Base-by-base conservation (phyloP, 108 stramenopile species). In the Bacterosira constricta region DNA sequence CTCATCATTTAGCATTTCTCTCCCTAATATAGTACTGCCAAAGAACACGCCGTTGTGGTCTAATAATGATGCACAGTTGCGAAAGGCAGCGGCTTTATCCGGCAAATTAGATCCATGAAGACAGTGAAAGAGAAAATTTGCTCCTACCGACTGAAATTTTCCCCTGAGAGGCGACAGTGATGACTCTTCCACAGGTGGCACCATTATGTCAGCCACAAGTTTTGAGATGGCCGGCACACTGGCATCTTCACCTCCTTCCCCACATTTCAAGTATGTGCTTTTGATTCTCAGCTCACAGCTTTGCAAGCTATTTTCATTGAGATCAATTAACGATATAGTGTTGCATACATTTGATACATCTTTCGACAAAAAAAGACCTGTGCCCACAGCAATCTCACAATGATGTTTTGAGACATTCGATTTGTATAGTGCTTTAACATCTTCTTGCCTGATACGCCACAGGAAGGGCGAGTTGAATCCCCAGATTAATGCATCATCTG, bases 391-490 rank as follows among this genome's bases (percentile, higher is more conserved):
- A 26, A 76, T 69, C 61, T 76, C 75, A 39, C 53, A 67, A 32
- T 76, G 75, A 35, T 45, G 23, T 34, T 13, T 7, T 3, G 66
- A 31, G 17, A 63, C 44, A 55, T 76, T 76, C 6, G 38, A 12
- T 7, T 15, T 7, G 47, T 76, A 76, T 18, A 76, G 37, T 0
- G 68, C 38, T 12, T 57, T 36, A 2, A 76, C 61, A 26, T 69
- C 75, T 6, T 66, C n/a, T 45, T 70, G 51, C 26, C 44, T 13
- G 25, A 76, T 76, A 7, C 67, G 50, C 75, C 75, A 76, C 7
- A 69, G 35, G 42, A 76, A 76, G 12, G 75, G 75, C 6, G 75
- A 76, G 20, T 76, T 76, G 61, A 76, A 76, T 31, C 69, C 75
- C 75, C 75, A 76, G 17, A 76, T 67, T 30, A 76, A 36, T 36